Evolutionary conservation across 2,329 filamentous ascomycete genomes (phyloP), one percentile per base, ranked within the genome.

Genomic region (Diaporthe capsici): DNA sequence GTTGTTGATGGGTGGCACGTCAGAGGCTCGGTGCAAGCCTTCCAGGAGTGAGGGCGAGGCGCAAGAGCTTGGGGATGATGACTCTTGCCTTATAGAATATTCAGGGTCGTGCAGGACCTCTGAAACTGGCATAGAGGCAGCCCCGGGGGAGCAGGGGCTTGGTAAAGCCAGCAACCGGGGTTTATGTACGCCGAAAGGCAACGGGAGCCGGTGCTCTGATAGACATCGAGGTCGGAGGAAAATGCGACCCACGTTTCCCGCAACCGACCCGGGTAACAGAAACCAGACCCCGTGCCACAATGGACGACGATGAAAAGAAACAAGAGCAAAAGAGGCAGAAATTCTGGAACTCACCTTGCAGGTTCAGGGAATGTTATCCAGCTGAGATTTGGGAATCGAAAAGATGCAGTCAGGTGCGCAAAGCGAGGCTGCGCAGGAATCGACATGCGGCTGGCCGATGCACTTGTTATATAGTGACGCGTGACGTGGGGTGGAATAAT

Each of bases 391-490:
- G 49, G 28, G 6, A 22, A 17, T 70, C n/a, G 34, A 42, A n/a
- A 70, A 28, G 47, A 39, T 49, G 49, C 65, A 42, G 34, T 17
- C 22, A 37, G 65, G 49, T 53, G 49, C 65, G 49, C n/a, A 42
- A 22, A 25, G 65, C 49, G 34, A 70, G 65, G 65, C 49, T 70
- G 65, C 49, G 51, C 65, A 55, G 44, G 65, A 55, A 39, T 42
- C 65, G 65, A 70, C 65, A 70, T 70, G 65, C 65, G 65, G 49
- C 47, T 70, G 65, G 65, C 47, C 47, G 47, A 39, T 42, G 47
- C 65, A 39, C n/a, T 28, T 53, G 65, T 51, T 25, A 8, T 37
- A 51, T 25, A 51, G 31, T 22, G 20, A 28, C 31, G 63, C 22
- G 47, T 37, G 63, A 51, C 28, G 47, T 49, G 47, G 47, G 47